Conservation (phyloP, 352 stramenopile genomes). For the Lagenidium giganteum region DNA sequence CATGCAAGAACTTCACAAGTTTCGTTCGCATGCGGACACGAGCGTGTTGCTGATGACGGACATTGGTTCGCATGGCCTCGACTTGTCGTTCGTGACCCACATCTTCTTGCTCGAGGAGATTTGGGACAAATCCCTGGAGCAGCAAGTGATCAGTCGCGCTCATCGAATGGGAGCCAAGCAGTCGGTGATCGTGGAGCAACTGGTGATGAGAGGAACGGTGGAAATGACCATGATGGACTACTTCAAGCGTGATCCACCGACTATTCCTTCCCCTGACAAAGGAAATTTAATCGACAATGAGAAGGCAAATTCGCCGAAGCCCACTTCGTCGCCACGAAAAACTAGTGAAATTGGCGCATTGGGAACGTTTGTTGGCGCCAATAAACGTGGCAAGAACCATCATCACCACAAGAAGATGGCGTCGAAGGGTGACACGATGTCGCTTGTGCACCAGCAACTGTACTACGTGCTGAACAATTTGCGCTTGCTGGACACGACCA, state of each 20-base stretch:
- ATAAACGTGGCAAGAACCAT: neutral
- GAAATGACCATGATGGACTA: constrained; percentile 70
- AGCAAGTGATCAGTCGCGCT: constrained; percentile 94
- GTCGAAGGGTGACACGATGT: constrained; percentile 29
- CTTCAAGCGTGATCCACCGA: constrained; percentile 26
- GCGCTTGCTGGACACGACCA: constrained; percentile 27
- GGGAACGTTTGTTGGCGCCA: constrained; percentile 7
- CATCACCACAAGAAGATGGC: constrained; percentile 11
- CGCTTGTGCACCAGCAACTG: constrained; percentile 34
- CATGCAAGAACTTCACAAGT: constrained; percentile 49
- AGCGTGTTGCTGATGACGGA: constrained; percentile 93
- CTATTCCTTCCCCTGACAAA: too few relatives aligned
- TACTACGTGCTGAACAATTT: constrained; percentile 48
- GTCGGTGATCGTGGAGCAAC: constrained; percentile 90
- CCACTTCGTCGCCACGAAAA: too few relatives aligned
- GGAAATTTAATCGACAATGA: too few relatives aligned
- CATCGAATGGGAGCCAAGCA: constrained; percentile 94
- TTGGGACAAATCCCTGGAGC: constrained; percentile 93
- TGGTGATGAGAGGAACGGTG: constrained; percentile 84
- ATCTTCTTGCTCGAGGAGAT: constrained; percentile 98
- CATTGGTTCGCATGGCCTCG: constrained; percentile 93
- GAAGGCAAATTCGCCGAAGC: constrained; percentile 1
- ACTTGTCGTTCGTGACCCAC: constrained; percentile 97
- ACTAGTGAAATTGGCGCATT: constrained; percentile 8
- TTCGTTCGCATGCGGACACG: constrained; percentile 53